Base-by-base conservation (phyloP, 306 rosid species). In the Abrus pulchellus region DNA sequence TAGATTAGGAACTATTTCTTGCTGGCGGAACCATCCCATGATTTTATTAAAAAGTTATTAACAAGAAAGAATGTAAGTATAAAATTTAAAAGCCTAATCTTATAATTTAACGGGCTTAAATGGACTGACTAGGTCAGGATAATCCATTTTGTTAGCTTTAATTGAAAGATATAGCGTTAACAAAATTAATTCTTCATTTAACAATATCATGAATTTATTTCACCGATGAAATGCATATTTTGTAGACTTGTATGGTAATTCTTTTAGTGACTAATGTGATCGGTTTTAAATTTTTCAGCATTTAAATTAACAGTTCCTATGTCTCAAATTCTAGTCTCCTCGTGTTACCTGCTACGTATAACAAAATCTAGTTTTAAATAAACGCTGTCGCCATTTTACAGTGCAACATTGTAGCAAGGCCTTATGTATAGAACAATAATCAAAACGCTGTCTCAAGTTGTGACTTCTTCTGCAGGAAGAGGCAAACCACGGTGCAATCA, bases 401-500 rank as follows among this genome's bases (percentile, higher is more conserved):
- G 28, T 9, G 32, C 44, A 9, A 29, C 48, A 38, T 64, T 75
- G 40, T 27, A 45, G 45, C 64, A 47, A 48, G 10, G 5, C 68
- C 28, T 12, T 72, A 43, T 13, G 11, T 32, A 32, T 12, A 14
- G 45, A 36, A 68, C 1, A 27, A 27, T 2, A 41, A 54, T 44
- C 12, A 33, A 27, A 20, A 54, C 5, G 5, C 27, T 30, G 27
- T 27, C 53, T 47, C 2, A 68, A 47, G 48, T 12, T 64, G 34
- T 13, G 47, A 52, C 63, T 66, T 80, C 54, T 80, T 81, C 29
- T 84, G 87, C 8, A 81, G 68, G 67, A 88, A 91, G 75, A 85
- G 90, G 80, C 93, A 91, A 76, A 84, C 82, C 9, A 81, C 93
- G 1, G 93, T 88, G 82, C 89, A 82, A 61, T 92, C 95, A 67